Conservation (phyloP, 1,284 basidiomycete genomes). For the Melampsora larici-populina region DNA sequence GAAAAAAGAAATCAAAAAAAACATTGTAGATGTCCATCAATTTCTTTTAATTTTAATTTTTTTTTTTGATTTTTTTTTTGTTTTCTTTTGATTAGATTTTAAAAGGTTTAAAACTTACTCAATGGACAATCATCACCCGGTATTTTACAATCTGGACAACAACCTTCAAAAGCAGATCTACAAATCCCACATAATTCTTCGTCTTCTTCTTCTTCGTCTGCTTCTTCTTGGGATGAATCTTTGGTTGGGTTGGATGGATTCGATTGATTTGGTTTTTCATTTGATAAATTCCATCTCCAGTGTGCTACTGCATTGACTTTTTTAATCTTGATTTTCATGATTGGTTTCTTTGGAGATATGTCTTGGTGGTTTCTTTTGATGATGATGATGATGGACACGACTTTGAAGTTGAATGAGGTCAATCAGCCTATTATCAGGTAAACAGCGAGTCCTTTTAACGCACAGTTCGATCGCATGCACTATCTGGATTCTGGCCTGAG, state of each 20-base stretch:
- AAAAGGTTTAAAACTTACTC: constrained; percentile 62
- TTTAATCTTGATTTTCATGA: constrained; percentile 75
- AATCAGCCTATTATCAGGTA: too few relatives aligned
- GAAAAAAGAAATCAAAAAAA: constrained; percentile 2
- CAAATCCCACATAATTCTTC: constrained; percentile 92
- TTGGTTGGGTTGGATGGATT: constrained; percentile 8
- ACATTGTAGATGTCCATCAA: too few relatives aligned
- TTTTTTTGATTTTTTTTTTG: background rate
- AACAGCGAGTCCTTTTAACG: too few relatives aligned
- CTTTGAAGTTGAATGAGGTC: too few relatives aligned
- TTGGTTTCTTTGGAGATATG: too few relatives aligned
- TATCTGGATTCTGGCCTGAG: too few relatives aligned
- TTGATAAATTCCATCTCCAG: constrained; percentile 76
- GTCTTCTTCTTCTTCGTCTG: constrained; percentile 62
- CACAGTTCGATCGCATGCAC: too few relatives aligned
- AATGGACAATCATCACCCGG: constrained; percentile 95
- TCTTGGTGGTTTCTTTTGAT: background rate
- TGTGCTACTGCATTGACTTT: constrained; percentile 78
- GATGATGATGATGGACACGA: background rate
- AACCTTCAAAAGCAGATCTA: constrained; percentile 81
- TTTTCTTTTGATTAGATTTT: too few relatives aligned
- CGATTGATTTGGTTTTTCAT: constrained; percentile 50
- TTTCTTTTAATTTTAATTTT: too few relatives aligned
- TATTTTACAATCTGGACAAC: constrained; percentile 87
- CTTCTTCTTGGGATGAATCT: constrained; percentile 17